A percentile compares a stretch with the other conserved stretches of the same genome.
phyloP scores from a whole-genome alignment of 371 early-diverging fungal species.

The Mucor circinelloides region DNA sequence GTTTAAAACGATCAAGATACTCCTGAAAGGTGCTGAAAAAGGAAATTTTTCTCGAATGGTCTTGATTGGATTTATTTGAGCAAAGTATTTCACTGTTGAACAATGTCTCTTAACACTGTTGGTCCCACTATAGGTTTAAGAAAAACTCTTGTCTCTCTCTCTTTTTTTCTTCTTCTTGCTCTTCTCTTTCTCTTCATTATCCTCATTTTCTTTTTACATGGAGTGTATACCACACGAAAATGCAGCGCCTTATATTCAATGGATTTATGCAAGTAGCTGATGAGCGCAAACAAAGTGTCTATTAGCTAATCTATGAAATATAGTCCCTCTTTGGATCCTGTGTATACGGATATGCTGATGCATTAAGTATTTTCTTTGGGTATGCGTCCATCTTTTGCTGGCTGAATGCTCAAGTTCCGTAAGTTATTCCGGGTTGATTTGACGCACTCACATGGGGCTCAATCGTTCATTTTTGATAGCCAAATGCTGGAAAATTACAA shows the following conservation, averaged over 20 bases:
- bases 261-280: conserved; percentile 24
- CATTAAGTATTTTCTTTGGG: conserved; percentile 25
- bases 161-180: neutral
- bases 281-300: neutral
- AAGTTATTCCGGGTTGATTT: conserved; percentile 4
- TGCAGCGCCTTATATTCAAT: conserved; percentile 14
- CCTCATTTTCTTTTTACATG: conserved; percentile 1
- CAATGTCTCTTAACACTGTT: neutral
- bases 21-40: conserved; percentile 1
- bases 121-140: neutral
- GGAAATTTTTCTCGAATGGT: conserved; percentile 16
- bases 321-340: conserved; percentile 27
- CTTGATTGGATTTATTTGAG: conserved; percentile 24
- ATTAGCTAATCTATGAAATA: neutral
- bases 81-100: neutral
- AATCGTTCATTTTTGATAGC: conserved; percentile 27
- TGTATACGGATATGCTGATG: conserved; percentile 24
- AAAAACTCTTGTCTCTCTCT: neutral
- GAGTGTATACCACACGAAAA: conserved; percentile 17
- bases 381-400: conserved; percentile 32
- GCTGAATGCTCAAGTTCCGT: conserved; percentile 36
- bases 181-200: neutral
- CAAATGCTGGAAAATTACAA: conserved; percentile 62
- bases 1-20: neutral
- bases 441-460: neutral